A percentile compares a stretch with the other conserved stretches of the same genome.
Evolutionary conservation across 352 stramenopile species (phyloP).

Genomic region (Sclerospora graminicola): DNA sequence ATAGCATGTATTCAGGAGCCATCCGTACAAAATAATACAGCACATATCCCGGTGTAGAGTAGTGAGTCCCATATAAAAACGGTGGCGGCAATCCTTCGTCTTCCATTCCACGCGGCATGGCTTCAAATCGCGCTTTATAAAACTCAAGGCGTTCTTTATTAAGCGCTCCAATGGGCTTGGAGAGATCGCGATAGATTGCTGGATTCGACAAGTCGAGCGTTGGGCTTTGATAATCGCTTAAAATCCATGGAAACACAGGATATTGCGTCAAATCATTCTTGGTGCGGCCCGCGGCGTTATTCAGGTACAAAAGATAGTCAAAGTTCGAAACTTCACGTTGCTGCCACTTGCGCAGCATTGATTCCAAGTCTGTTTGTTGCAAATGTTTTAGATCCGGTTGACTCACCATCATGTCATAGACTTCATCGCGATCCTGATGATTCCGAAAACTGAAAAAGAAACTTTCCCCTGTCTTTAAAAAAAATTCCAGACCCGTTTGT

Average conservation of each 20-base stretch:
- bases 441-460: slow-evolving; percentile 80
- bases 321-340: slow-evolving; percentile 91
- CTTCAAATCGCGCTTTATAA: slow-evolving; percentile 83
- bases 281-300: slow-evolving; percentile 77
- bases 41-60: slow-evolving; percentile 91
- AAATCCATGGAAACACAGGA: slow-evolving; percentile 96
- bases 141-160: slow-evolving; percentile 83
- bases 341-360: slow-evolving; percentile 81
- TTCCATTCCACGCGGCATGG: slow-evolving; percentile 85
- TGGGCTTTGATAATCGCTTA: slow-evolving; percentile 82
- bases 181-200: slow-evolving; percentile 89
- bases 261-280: slow-evolving; percentile 92
- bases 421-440: slow-evolving; percentile 57
- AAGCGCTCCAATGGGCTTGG: slow-evolving; percentile 92
- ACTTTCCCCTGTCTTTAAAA: slow-evolving; percentile 56
- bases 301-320: slow-evolving; percentile 84
- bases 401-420: slow-evolving; percentile 80
- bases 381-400: slow-evolving; percentile 56
- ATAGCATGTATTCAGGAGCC: slow-evolving; percentile 93
- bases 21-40: slow-evolving; percentile 98
- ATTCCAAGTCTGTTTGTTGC: slow-evolving; percentile 52
- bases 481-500: slow-evolving; percentile 82
- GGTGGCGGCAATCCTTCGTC: slow-evolving; percentile 77
- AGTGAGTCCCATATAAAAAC: slow-evolving; percentile 97
- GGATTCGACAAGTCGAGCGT: slow-evolving; percentile 81